Conservation (phyloP, 2,329 filamentous ascomycete species). For the Pestalotiopsis sp. region DNA sequence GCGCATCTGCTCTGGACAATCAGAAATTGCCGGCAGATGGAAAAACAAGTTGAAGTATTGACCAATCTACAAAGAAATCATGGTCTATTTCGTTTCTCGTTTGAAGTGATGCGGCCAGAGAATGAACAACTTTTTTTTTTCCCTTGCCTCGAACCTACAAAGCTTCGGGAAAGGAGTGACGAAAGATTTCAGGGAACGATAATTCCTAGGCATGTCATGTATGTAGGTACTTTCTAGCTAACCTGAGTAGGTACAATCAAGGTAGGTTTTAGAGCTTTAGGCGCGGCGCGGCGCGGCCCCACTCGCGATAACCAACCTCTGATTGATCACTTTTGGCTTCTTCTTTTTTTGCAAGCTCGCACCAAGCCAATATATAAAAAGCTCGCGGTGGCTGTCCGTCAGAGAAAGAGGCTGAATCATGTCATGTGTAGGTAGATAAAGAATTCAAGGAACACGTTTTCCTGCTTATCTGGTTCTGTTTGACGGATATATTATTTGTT, state of each 20-base stretch:
- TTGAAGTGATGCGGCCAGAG: not conserved
- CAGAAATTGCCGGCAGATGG: not conserved
- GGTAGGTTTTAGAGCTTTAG: not conserved
- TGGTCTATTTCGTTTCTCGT: not conserved
- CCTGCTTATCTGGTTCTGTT: not conserved
- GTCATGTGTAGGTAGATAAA: not conserved
- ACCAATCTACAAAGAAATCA: not conserved
- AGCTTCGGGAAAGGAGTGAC: constrained; percentile 5
- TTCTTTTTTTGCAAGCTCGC: not conserved
- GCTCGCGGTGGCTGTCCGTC: not conserved
- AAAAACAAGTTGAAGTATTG: not conserved
- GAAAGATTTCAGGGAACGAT: constrained; percentile 8
- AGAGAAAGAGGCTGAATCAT: not conserved
- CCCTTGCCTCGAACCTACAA: not conserved
- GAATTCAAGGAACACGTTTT: not conserved
- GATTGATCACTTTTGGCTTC: not conserved
- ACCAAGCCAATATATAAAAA: not conserved
- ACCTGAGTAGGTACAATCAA: not conserved
- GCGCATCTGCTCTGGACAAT: not conserved
- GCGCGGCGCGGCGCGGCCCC: not conserved
- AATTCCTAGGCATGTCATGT: not conserved
- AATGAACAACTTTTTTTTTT: constrained; percentile 1
- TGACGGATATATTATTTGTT: not conserved
- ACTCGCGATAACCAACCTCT: not conserved
- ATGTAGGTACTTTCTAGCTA: not conserved